Base-by-base conservation (phyloP, 116 monocot genomes). In the Cymodocea nodosa region DNA sequence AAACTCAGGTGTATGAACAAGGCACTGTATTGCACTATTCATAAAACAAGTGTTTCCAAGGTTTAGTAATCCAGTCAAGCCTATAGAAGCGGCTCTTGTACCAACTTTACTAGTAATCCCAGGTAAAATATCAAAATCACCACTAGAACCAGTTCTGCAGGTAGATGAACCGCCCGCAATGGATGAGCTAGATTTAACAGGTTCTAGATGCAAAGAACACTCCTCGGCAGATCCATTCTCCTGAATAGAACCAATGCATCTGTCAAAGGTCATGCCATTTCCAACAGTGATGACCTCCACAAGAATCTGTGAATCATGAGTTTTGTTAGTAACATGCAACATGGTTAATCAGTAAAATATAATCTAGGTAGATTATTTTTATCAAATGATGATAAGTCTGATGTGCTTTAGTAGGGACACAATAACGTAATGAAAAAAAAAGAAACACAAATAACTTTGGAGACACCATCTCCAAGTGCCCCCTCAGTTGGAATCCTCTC, bases 31-130 rank as follows among this genome's bases (percentile, higher is more conserved):
- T 37, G 97, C 85, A 78, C 84, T 90, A 68, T 95, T 95, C 95
- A 95, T 95, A 70, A 90, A 95, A 62, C 95, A 95, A n/a, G 95
- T 95, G 78, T 97, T 97, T 72, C 97, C 97, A 69, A 97, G 83
- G 66, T 97, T 97, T 60, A 85, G 68, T 55, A 97, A 76, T 39
- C 97, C 97, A 54, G 80, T 97, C 51, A 97, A 70, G 80, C 97
- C 97, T 56, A 82, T 35, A 70, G 88, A 76, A 72, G 76, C 68
- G 48, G 86, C 85, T 73, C 91, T 85, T 36, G 85, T 85, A 23
- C 23, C 71, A 50, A 82, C 71, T 64, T 39, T 69, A 68, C 75
- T 44, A 44, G 9, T 84, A 14, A 59, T 79, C 49, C 63, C 80
- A 58, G 78, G 82, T 25, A 81, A 62, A 77, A 81, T 83, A 66